Percentiles rank a stretch among this genome's conserved stretches.
phyloP scores from a whole-genome alignment of 1,139 yeast genomes.

The Zhuliangozyma blackwelliae region DNA sequence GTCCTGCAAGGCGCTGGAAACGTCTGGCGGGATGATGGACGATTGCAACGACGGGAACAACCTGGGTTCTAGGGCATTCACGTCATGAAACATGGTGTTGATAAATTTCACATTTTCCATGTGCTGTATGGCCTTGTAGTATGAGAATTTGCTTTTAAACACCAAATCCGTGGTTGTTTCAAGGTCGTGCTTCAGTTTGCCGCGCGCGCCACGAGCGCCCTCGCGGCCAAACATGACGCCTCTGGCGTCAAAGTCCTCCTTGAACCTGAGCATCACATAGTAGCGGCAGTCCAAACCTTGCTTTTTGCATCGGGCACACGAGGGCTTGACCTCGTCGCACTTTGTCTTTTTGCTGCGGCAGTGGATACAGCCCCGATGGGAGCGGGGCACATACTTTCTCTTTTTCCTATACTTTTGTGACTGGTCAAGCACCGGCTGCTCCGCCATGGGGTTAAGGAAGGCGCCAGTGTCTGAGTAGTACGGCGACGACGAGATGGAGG shows the following conservation, averaged over 20 bases:
- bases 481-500: slow-evolving; percentile 5
- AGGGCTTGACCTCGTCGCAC: slow-evolving; percentile 45
- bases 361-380: slow-evolving; percentile 28
- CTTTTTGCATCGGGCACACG: slow-evolving; percentile 32
- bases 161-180: slow-evolving; percentile 11
- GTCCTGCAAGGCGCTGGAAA: slow-evolving; percentile 11
- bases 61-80: slow-evolving; percentile 3
- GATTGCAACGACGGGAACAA: slow-evolving; percentile 10
- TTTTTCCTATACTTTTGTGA: not conserved
- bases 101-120: slow-evolving; percentile 15
- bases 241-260: slow-evolving; percentile 25
- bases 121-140: slow-evolving; percentile 13
- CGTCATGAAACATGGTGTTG: slow-evolving; percentile 15
- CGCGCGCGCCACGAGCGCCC: slow-evolving; percentile 21
- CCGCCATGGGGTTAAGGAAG: not conserved
- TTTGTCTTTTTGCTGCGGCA: slow-evolving; percentile 32
- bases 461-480: slow-evolving; percentile 1
- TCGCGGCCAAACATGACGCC: slow-evolving; percentile 31
- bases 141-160: slow-evolving; percentile 10
- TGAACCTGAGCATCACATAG: slow-evolving; percentile 20
- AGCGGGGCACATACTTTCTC: slow-evolving; percentile 9
- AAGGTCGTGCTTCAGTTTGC: slow-evolving; percentile 9
- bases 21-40: slow-evolving; percentile 20
- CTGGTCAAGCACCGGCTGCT: not conserved
- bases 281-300: slow-evolving; percentile 28